Conservation (phyloP, 176 grass and related monocot genomes). For the Carex cristatella region DNA sequence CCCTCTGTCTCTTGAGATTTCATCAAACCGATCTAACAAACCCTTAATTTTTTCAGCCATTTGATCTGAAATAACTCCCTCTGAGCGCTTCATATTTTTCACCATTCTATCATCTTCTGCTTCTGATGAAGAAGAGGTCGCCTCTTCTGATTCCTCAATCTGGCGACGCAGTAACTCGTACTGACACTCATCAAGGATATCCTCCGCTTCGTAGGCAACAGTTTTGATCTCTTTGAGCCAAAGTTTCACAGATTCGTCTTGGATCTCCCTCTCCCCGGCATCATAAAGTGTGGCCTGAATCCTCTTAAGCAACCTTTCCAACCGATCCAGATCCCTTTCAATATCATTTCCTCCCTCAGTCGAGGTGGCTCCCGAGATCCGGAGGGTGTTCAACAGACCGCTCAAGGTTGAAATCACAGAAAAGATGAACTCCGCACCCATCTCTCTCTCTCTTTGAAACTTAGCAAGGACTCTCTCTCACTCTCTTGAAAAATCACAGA, state of each 20-base stretch:
- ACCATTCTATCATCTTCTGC: neutral
- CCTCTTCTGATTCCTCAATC: neutral
- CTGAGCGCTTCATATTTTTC: neutral
- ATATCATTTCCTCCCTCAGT: neutral
- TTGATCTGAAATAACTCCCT: neutral
- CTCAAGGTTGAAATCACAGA: conserved; percentile 13
- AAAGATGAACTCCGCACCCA: neutral
- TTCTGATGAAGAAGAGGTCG: neutral
- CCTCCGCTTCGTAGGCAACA: conserved; percentile 20
- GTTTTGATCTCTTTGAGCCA: conserved; percentile 16
- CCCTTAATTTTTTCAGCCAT: conserved; percentile 25
- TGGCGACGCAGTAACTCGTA: conserved; percentile 10
- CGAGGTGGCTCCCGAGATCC: neutral
- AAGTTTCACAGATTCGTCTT: neutral
- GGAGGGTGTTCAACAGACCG: neutral
- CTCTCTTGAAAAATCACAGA: no score
- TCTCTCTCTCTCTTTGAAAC: neutral
- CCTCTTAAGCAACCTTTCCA: neutral
- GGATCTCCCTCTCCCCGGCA: conserved; percentile 4
- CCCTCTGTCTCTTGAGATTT: conserved; percentile 25
- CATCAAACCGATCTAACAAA: conserved; percentile 19
- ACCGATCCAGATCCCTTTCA: neutral
- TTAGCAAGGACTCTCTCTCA: no score
- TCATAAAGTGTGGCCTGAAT: neutral
- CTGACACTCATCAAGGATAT: conserved; percentile 29